phyloP scores from a whole-genome alignment of 176 grass and related monocot species.

The Cymbopogon citratus region DNA sequence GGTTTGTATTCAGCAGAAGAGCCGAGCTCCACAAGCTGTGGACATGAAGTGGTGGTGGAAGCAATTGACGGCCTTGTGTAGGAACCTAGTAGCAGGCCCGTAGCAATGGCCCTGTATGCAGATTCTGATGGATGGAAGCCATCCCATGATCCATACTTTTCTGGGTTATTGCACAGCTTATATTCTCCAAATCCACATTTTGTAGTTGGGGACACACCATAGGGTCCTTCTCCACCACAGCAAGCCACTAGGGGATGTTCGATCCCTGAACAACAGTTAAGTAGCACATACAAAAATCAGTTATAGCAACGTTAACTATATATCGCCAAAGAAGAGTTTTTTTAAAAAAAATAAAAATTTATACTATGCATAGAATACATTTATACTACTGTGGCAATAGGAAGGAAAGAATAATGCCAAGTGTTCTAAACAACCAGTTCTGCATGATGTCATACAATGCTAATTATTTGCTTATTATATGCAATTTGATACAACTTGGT shows the following conservation, averaged over 20 bases:
- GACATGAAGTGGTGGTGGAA: constrained; percentile 13
- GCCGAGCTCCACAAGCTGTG: neutral
- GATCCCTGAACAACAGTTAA: constrained; percentile 39
- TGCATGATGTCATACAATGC: neutral
- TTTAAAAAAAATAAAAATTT: too few species aligned
- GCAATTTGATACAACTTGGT: neutral
- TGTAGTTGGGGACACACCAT: constrained; percentile 6
- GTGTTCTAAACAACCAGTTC: neutral
- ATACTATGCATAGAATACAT: neutral
- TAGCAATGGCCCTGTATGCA: constrained; percentile 44
- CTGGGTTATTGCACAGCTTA: constrained; percentile 40
- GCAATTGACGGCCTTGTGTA: constrained; percentile 38
- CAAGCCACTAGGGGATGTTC: constrained; percentile 45
- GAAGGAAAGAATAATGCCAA: neutral
- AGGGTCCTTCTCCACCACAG: constrained; percentile 39
- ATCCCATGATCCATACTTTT: constrained; percentile 61
- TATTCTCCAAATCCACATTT: constrained; percentile 31
- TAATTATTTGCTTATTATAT: neutral
- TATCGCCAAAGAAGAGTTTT: neutral
- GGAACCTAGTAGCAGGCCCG: constrained; percentile 38
- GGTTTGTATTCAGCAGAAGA: constrained; percentile 23
- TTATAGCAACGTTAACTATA: neutral
- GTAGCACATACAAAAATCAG: neutral
- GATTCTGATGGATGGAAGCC: constrained; percentile 51
- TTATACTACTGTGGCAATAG: neutral